Evolutionary conservation across 805 yeast genomes (phyloP), one percentile per base, ranked within the genome.

Genomic region (Candida chauliodis): DNA sequence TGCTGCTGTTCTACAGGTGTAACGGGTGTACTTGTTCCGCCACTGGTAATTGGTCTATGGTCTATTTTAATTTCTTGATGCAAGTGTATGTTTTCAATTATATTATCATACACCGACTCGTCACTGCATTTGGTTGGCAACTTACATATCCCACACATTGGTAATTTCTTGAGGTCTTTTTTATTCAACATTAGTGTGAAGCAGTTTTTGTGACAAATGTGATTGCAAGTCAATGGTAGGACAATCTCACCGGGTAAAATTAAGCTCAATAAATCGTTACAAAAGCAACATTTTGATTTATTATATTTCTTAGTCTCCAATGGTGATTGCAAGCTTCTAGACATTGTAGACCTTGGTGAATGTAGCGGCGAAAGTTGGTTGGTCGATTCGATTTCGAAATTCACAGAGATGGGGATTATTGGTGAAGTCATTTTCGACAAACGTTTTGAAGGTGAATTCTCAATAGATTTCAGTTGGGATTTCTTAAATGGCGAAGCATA

Each of bases 121-220:
- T 45, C 46, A 5, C 23, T 34, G 23, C 50, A 45, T 19, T 34
- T 40, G 13, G 55, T 48, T 16, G 36, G 30, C 19, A 16, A n/a
- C 9, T 45, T 40, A 20, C 56, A 51, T 10, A 35, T 25, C 8
- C 41, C 39, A 37, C 56, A 51, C 3, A 18, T 28, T n/a, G 52
- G 52, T 22, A 31, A 20, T 3, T 34, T 28, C 4, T 31, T 32
- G 21, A 43, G 19, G 23, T 50, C 37, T 30, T 33, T 44, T 10
- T 39, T 30, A 16, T 44, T 47, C 19, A 50, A 25, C 43, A 46
- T 45, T 8, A 44, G 41, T 15, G 36, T 28, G 11, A 56, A 44
- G 38, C 64, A 59, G 19, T 51, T 53, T 27, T 49, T 43, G 36
- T 59, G 64, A 30, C 58, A 52, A n/a, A 37, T 37, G 38, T 59